Base-by-base conservation (phyloP, 1,284 basidiomycete species). In the Mrakiaceae sp. region DNA sequence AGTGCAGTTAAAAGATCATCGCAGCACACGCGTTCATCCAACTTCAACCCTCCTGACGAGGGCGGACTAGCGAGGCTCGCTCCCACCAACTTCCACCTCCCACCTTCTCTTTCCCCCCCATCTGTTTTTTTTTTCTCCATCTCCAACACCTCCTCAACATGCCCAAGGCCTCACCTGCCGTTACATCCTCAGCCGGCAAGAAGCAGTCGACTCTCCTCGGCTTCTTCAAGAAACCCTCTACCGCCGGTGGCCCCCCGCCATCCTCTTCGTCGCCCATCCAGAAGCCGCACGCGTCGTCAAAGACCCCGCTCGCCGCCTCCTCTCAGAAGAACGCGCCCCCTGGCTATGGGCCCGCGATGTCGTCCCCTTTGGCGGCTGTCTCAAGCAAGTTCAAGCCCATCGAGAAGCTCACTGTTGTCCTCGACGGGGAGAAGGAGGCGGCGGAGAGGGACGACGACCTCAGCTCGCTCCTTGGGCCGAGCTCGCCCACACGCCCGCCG, bases 141-240 rank as follows among this genome's bases (percentile, higher is more conserved):
- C 12, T 50, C 46, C 27, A 27, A 27, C 2, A 27, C 9, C 52
- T 54, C 7, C 12, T n/a, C 42, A 54, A 16, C 8, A 9, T 12
- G 42, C 27, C 27, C 27, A 27, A 27, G 27, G 27, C n/a, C 49
- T 42, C 58, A 48, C 62, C 46, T 56, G 59, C 58, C 44, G 12
- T 42, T 47, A 8, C 49, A 9, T 59, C 64, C 3, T 53, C 64
- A 1, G 16, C 46, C 14, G 60, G 42, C 40, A 56, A 60, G 49
- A 75, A 76, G 61, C 78, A 78, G 68, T 71, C 74, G 4, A 76
- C 77, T 6, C 72, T 79, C 44, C 69, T 75, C 44, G 69, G 73
- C 16, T 79, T 78, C 75, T 79, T 79, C 64, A 73, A 73, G 44
- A 71, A 75, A 11, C 70, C 72, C 59, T 27, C 27, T 27, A 27